phyloP scores from a whole-genome alignment of 1,284 basidiomycete species.

The Boletellus sp. region DNA sequence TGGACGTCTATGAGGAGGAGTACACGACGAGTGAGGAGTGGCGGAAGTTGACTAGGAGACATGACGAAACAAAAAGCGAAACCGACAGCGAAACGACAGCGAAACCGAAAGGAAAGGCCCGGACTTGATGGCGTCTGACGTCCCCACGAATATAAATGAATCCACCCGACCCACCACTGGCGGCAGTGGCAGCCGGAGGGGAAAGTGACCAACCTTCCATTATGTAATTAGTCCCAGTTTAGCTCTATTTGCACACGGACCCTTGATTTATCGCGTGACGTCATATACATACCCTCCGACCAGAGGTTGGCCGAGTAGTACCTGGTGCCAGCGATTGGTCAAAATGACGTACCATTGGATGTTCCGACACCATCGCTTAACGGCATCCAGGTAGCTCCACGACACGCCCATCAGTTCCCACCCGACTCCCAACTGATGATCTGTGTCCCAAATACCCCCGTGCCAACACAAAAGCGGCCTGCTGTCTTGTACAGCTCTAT shows the following conservation, averaged over 20 bases:
- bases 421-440: too few relatives aligned
- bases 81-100: background rate
- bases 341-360: background rate
- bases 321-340: background rate
- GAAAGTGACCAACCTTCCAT: background rate
- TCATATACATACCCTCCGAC: constrained; percentile 11
- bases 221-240: constrained; percentile 9
- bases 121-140: background rate
- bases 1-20: constrained; percentile 64
- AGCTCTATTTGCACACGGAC: constrained; percentile 6
- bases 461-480: too few relatives aligned
- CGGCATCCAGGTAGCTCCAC: too few relatives aligned
- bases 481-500: too few relatives aligned
- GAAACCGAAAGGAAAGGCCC: background rate
- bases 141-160: constrained; percentile 14
- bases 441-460: too few relatives aligned
- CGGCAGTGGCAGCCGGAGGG: background rate
- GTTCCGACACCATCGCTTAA: background rate
- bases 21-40: constrained; percentile 37
- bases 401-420: too few relatives aligned
- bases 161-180: background rate
- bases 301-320: too few relatives aligned
- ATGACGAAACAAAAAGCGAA: constrained; percentile 9
- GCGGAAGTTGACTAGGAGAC: constrained; percentile 20
- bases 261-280: constrained; percentile 19